phyloP scores from a whole-genome alignment of 352 stramenopile species.

The Thraustochytrium striatum region DNA sequence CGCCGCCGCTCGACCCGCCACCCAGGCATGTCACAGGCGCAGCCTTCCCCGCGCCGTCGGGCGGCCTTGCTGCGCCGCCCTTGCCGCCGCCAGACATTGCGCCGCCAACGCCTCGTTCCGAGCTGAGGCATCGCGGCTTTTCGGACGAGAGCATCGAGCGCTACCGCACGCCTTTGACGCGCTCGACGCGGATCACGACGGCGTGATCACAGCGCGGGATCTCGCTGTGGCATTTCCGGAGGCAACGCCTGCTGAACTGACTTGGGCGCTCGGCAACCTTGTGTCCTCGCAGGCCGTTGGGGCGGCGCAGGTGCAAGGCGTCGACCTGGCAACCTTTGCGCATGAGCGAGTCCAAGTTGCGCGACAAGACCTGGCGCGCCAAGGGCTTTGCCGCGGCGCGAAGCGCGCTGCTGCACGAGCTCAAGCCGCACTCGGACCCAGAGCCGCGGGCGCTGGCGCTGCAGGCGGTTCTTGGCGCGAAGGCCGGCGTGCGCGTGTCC shows the following conservation, averaged over 20 bases:
- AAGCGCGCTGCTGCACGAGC: neutral
- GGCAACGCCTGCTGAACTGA: neutral
- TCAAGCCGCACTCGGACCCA: no score
- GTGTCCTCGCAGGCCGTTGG: neutral
- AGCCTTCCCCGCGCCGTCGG: no score
- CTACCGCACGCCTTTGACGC: conserved; percentile 3
- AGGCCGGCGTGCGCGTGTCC: neutral
- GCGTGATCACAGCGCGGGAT: neutral
- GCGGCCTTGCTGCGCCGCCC: neutral
- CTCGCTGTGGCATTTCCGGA: neutral
- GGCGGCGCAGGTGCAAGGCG: neutral
- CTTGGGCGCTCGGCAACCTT: neutral
- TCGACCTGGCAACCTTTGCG: conserved; percentile 17
- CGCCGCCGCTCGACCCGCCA: no score
- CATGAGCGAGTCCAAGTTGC: neutral
- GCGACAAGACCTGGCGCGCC: neutral
- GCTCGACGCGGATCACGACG: conserved; percentile 1
- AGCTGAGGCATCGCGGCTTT: neutral
- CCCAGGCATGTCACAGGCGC: no score
- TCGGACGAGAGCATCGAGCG: neutral
- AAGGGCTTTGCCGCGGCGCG: neutral
- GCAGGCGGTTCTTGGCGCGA: neutral
- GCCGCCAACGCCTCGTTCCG: neutral
- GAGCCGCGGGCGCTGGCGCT: neutral
- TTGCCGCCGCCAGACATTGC: neutral